A percentile compares a stretch with the other conserved stretches of the same genome.
These are phyloP conservation scores for Vigna mungo DNA, from an alignment of 306 rosid genomes.

Conservation along the genomic window DNA sequence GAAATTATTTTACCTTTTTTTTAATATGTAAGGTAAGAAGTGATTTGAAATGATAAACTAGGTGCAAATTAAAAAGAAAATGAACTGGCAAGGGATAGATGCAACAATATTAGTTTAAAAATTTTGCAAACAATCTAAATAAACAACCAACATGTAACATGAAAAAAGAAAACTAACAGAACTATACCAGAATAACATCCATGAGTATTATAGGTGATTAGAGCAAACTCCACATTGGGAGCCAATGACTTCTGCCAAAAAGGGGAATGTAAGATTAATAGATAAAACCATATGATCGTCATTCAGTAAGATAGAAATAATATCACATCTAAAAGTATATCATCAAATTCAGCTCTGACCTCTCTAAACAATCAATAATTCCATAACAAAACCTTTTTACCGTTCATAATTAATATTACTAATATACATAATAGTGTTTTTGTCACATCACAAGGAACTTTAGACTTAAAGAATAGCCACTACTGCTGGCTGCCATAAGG, in stretches of 20 bases:
- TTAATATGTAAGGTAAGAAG: neutral
- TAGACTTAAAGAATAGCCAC: slow-evolving; percentile 9
- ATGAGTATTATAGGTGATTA: slow-evolving; percentile 82
- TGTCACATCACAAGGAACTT: slow-evolving; percentile 13
- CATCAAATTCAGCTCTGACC: slow-evolving; percentile 23
- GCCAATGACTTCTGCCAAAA: slow-evolving; percentile 72
- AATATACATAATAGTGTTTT: neutral
- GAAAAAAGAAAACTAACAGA: slow-evolving; percentile 41
- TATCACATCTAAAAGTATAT: slow-evolving; percentile 9
- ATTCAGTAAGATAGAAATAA: slow-evolving; percentile 33
- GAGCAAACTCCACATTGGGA: slow-evolving; percentile 69
- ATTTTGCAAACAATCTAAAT: neutral
- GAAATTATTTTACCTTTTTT: slow-evolving; percentile 23
- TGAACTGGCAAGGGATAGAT: slow-evolving; percentile 20
- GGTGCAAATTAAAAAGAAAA: neutral
- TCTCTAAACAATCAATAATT: neutral
- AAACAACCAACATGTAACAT: slow-evolving; percentile 21
- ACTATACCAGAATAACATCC: slow-evolving; percentile 91
- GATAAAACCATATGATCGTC: slow-evolving; percentile 34
- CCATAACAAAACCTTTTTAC: slow-evolving; percentile 10
- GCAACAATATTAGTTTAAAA: slow-evolving; percentile 19
- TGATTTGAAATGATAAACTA: slow-evolving; percentile 18
- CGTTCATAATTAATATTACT: neutral
- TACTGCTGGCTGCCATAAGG: slow-evolving; percentile 11
- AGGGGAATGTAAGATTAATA: slow-evolving; percentile 28